phyloP scores from a whole-genome alignment of 768 basidiomycete species.

The Agrocybe praecox region DNA sequence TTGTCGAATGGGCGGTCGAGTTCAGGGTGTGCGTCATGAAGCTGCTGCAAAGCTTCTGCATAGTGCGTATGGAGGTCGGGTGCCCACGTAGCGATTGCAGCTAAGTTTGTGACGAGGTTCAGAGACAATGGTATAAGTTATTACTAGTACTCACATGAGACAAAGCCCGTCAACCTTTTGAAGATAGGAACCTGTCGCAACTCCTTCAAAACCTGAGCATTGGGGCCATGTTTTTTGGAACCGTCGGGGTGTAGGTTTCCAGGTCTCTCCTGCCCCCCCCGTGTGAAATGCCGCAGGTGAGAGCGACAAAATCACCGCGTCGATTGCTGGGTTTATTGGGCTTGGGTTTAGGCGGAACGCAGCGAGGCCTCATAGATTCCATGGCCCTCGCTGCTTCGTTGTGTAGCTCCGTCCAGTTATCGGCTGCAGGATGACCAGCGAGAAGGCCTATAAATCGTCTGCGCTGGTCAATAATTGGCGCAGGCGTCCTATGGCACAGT shows the following conservation, averaged over 20 bases:
- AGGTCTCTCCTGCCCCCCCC: slow-evolving; percentile 5
- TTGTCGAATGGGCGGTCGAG: neutral
- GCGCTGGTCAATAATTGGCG: neutral
- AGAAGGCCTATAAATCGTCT: neutral
- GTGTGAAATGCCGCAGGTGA: slow-evolving; percentile 2
- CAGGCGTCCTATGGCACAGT: neutral
- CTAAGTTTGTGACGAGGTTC: neutral
- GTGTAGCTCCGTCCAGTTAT: neutral
- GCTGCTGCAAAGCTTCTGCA: neutral
- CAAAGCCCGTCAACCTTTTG: slow-evolving; percentile 5
- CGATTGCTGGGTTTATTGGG: neutral
- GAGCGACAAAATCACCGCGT: slow-evolving; percentile 1
- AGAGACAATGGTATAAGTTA: no score
- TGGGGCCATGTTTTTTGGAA: neutral
- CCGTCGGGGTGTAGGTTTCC: neutral
- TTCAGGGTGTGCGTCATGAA: neutral
- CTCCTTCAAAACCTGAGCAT: neutral
- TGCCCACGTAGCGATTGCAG: slow-evolving; percentile 1
- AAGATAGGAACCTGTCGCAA: neutral
- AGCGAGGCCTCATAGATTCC: neutral
- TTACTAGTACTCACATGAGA: slow-evolving; percentile 6
- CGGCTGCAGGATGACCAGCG: neutral
- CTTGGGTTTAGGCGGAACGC: neutral
- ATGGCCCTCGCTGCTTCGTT: neutral
- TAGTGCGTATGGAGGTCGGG: slow-evolving; percentile 4